These are phyloP conservation scores for Naganishia sp. DNA, from an alignment of 1,284 basidiomycete species.

Conservation along the genomic window DNA sequence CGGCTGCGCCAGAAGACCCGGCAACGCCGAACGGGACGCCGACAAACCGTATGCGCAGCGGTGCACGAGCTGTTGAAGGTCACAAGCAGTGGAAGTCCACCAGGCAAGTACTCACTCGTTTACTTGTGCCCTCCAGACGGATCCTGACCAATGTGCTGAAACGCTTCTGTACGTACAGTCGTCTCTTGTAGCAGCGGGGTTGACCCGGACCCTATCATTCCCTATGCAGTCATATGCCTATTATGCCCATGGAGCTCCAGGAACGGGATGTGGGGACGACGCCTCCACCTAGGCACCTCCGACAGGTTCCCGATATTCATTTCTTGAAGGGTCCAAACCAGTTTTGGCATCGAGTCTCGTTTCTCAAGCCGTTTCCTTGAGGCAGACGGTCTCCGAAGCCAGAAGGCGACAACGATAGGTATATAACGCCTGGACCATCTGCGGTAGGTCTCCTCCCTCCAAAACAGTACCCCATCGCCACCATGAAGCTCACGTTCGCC, in stretches of 20 bases:
- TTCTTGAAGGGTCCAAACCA: neutral
- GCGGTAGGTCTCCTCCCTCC: neutral
- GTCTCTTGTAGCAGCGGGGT: no score
- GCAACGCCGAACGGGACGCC: neutral
- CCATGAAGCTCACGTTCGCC: constrained; percentile 16
- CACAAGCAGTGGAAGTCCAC: no score
- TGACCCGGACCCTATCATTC: no score
- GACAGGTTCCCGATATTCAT: constrained; percentile 2
- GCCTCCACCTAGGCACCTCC: constrained; percentile 24
- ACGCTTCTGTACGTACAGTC: no score
- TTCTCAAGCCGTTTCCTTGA: no score
- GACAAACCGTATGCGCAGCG: no score
- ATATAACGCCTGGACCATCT: constrained; percentile 3
- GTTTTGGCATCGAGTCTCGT: neutral
- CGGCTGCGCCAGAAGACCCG: neutral
- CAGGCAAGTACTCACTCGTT: no score
- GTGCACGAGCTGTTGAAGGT: no score
- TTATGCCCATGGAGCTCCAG: neutral
- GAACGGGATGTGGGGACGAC: neutral
- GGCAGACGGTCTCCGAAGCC: neutral
- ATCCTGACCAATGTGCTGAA: no score
- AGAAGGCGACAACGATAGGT: neutral
- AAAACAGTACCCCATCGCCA: neutral
- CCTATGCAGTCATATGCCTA: no score
- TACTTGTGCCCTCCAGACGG: no score